Base-by-base conservation (phyloP, 1,284 basidiomycete species). In the Moniliophthora roreri region DNA sequence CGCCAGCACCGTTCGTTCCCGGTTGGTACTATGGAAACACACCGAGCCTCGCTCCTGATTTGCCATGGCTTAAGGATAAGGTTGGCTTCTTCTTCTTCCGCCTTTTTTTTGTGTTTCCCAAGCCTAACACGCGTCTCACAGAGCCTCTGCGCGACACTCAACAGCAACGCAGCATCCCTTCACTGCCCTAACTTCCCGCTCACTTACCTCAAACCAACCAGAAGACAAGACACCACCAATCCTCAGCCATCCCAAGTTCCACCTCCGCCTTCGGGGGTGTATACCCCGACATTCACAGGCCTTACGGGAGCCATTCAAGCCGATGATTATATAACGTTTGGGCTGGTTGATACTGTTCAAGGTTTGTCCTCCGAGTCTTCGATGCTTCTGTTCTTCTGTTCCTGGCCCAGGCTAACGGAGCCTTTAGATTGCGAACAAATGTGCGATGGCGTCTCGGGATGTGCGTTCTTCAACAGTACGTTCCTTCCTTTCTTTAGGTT, bases 391-490 rank as follows among this genome's bases (percentile, higher is more conserved):
- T 37, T 0, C 13, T 34, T 48, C 16, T 23, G 4, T 23, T 23
- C 4, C 15, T 24, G n/a, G 7, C 6, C 26, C 41, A 32, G n/a
- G 10, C 41, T 39, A 21, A 24, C 41, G 11, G 32, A 36, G 23
- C 6, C 10, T 45, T 7, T 16, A 68, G 67, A 68, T 42, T 71
- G 69, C 52, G 62, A 66, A 57, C 58, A 62, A 1, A 69, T 70
- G 68, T 71, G 69, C 48, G 60, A 67, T 55, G 53, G 53, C 8
- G 65, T 69, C 39, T 42, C 46, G 1, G 66, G 60, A 20, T 72
- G 69, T 46, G 59, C 50, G 5, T 72, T 71, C 51, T 53, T 66
- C 39, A 72, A 72, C 54, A 64, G 68, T 69, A 54, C 39, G 67
- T 60, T 24, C 37, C 3, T 13, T 46, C 37, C 54, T 47, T 45